Base-by-base conservation (phyloP, 2,329 filamentous ascomycete genomes). In the Cytospora mali region DNA sequence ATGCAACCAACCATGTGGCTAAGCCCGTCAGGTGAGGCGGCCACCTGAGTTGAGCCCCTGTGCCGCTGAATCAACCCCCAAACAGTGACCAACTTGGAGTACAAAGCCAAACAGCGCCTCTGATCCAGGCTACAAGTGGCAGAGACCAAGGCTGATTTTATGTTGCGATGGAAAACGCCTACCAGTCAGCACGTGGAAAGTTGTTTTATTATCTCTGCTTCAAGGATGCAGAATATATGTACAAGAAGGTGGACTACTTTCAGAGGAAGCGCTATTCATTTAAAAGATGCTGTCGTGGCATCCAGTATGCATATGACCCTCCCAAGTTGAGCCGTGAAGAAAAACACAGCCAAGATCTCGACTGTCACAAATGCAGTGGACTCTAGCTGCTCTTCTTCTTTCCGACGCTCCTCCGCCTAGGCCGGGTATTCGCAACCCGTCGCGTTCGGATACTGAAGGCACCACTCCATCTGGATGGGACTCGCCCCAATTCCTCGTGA, bases 401-500 rank as follows among this genome's bases (percentile, higher is more conserved):
- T 29, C 42, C 31, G 49, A 54, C 11, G 50, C 49, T 29, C 57
- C 55, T 54, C 60, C 49, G 29, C 33, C 63, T 65, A 65, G 39
- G 48, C 25, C 31, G 70, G 68, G 60, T 69, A 71, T 61, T 75
- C 69, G 66, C 80, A 82, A 61, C 81, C 82, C 46, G 79, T 79
- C 50, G 78, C 79, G 62, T 83, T 80, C 68, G 81, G 68, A 6
- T 76, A 81, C 80, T 89, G 86, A 31, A 85, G 85, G 74, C 90
- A 93, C 75, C 83, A 92, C 25, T 85, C 80, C 89, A 92, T 91
- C 73, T 90, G 85, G 29, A 93, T 83, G 5, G 88, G 85, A 50
- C 78, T 76, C 7, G 88, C 87, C 21, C 76, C 72, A 23, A 95
- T 81, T 0, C 91, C 90, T 60, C 84, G 80, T 4, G 82, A 83